phyloP scores from a whole-genome alignment of 192 early-diverging fungal species.

The Coemansia sp. region DNA sequence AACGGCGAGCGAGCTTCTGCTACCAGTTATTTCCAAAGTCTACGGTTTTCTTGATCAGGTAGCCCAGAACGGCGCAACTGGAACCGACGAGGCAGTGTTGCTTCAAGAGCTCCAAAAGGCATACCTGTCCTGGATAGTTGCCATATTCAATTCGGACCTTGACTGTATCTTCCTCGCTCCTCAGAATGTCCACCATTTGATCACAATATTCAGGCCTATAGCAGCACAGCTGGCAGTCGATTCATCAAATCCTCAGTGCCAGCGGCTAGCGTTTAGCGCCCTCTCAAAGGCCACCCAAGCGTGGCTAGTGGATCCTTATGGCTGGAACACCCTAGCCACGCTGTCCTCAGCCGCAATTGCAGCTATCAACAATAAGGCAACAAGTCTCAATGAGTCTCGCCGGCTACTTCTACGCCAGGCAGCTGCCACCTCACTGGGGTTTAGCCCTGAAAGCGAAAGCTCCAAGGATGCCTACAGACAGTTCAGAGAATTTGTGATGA shows the following conservation, averaged over 20 bases:
- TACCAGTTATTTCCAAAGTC: slow-evolving; percentile 78
- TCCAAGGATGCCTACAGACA: slow-evolving; percentile 30
- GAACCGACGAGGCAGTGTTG: slow-evolving; percentile 83
- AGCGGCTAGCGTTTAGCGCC: slow-evolving; percentile 44
- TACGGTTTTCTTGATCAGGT: slow-evolving; percentile 83
- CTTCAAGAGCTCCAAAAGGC: slow-evolving; percentile 76
- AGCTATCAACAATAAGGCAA: slow-evolving; percentile 22
- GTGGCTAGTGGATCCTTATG: slow-evolving; percentile 48
- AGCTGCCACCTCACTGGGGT: slow-evolving; percentile 25
- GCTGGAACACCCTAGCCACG: slow-evolving; percentile 47
- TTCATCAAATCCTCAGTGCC: slow-evolving; percentile 28
- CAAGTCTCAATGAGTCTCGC: slow-evolving; percentile 5
- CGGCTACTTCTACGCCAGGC: slow-evolving; percentile 22
- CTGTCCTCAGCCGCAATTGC: slow-evolving; percentile 37
- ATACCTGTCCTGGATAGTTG: slow-evolving; percentile 76
- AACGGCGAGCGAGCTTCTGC: slow-evolving; percentile 61
- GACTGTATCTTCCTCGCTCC: slow-evolving; percentile 73
- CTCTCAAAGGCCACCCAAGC: slow-evolving; percentile 44
- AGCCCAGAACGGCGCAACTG: slow-evolving; percentile 58
- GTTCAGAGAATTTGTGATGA: slow-evolving; percentile 76
- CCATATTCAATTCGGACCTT: slow-evolving; percentile 78
- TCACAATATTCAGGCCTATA: slow-evolving; percentile 38
- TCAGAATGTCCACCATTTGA: slow-evolving; percentile 55
- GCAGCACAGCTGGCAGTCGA: slow-evolving; percentile 33
- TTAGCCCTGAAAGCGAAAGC: slow-evolving; percentile 21